These are phyloP conservation scores for Phlebiopsis gigantea DNA, from an alignment of 768 basidiomycete species.

Conservation along the genomic window DNA sequence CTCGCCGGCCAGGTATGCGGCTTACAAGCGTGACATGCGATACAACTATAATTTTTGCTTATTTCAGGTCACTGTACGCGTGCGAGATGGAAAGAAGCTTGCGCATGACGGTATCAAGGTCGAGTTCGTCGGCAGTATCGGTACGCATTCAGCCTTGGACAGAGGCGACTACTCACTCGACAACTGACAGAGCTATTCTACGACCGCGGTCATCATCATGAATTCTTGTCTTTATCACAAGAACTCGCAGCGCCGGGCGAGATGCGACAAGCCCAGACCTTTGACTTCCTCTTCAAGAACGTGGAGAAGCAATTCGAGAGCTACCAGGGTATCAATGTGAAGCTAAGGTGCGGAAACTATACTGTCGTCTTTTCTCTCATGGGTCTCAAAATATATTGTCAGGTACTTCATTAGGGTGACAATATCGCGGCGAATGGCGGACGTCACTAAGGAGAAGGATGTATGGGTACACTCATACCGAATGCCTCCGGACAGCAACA, in stretches of 20 bases:
- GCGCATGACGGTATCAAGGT: slow-evolving; percentile 97
- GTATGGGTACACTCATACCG: slow-evolving; percentile 98
- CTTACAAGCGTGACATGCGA: not conserved
- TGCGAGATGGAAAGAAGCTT: slow-evolving; percentile 92
- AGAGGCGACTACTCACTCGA: too few relatives aligned
- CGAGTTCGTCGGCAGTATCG: slow-evolving; percentile 95
- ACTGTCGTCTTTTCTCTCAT: slow-evolving; percentile 21
- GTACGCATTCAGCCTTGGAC: too few relatives aligned
- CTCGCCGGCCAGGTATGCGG: slow-evolving; percentile 73
- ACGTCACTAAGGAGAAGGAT: slow-evolving; percentile 89
- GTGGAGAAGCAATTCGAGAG: slow-evolving; percentile 99
- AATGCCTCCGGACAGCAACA: slow-evolving; percentile 97
- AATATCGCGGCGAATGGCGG: slow-evolving; percentile 88
- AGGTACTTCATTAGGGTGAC: slow-evolving; percentile 93
- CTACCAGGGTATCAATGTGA: slow-evolving; percentile 97
- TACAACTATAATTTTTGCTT: not conserved
- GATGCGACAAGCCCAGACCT: slow-evolving; percentile 93
- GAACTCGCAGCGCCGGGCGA: slow-evolving; percentile 96
- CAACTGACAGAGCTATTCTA: slow-evolving; percentile 91
- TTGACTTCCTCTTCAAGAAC: slow-evolving; percentile 97
- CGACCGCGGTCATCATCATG: slow-evolving; percentile 96
- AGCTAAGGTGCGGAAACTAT: slow-evolving; percentile 88
- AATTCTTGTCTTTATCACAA: slow-evolving; percentile 93
- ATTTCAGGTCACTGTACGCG: slow-evolving; percentile 71
- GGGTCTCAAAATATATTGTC: not conserved